Conservation (phyloP, 345 rosid species). For the Microthlaspi erraticum region DNA sequence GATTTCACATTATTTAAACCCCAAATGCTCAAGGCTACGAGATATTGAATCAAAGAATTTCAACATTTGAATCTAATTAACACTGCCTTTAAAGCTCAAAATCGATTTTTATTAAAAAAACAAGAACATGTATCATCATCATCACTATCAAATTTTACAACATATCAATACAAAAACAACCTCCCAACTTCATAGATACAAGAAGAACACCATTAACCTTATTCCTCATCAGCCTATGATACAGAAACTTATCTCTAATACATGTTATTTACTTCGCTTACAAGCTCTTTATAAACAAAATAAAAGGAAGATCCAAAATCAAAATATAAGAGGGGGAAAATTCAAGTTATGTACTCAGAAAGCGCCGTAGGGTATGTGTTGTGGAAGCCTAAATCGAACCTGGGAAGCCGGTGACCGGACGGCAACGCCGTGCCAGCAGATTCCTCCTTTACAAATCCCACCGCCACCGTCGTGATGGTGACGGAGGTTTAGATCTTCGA, state of each 20-base stretch:
- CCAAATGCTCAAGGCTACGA: neutral
- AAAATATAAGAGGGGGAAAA: neutral
- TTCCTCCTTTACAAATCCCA: conserved; percentile 85
- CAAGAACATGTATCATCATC: conserved; percentile 17
- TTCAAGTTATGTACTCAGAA: conserved; percentile 30
- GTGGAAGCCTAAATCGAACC: conserved; percentile 92
- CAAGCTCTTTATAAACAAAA: neutral
- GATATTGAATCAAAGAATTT: neutral
- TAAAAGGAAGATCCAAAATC: neutral
- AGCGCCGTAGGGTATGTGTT: conserved; percentile 48
- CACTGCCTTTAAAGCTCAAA: neutral
- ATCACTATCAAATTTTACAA: conserved; percentile 25
- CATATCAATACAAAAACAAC: conserved; percentile 27
- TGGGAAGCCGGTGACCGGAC: conserved; percentile 90
- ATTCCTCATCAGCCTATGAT: conserved; percentile 35
- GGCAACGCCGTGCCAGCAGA: conserved; percentile 99
- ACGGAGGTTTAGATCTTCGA: conserved; percentile 41
- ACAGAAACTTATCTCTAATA: conserved; percentile 23
- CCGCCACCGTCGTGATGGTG: conserved; percentile 63
- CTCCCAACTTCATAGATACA: neutral
- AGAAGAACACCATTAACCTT: conserved; percentile 24
- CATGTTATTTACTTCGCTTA: conserved; percentile 14
- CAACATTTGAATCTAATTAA: neutral
- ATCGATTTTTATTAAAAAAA: neutral
- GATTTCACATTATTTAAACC: neutral